phyloP scores from a whole-genome alignment of 1,284 basidiomycete genomes.

The Ustilago curta region DNA sequence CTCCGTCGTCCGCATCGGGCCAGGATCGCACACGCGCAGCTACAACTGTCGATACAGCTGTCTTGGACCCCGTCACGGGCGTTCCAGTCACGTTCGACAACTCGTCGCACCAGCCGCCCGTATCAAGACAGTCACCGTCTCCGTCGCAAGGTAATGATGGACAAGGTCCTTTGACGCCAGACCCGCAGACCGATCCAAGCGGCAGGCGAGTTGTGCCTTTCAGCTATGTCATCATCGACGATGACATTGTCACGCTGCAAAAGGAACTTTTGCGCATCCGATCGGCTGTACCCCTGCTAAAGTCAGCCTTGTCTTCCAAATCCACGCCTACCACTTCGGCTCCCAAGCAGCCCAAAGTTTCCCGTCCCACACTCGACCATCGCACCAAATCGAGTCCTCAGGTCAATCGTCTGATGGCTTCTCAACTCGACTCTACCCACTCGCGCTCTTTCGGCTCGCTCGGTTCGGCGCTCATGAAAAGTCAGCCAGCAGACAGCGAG shows the following conservation, averaged over 20 bases:
- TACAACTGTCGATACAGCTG: slow-evolving; percentile 30
- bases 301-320: slow-evolving; percentile 42
- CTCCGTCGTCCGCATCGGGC: not conserved
- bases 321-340: not conserved
- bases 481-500: not conserved
- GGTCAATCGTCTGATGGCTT: slow-evolving; percentile 39
- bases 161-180: not conserved
- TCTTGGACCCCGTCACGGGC: slow-evolving; percentile 59
- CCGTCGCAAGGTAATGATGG: not conserved
- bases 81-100: slow-evolving; percentile 52
- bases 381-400: slow-evolving; percentile 53
- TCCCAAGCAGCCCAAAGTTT: not conserved
- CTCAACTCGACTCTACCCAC: slow-evolving; percentile 12
- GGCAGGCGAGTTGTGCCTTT: slow-evolving; percentile 43
- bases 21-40: not conserved
- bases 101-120: slow-evolving; percentile 5
- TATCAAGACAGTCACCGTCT: not conserved
- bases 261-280: slow-evolving; percentile 55
- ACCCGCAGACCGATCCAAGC: slow-evolving; percentile 14
- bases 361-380: slow-evolving; percentile 39
- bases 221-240: slow-evolving; percentile 61
- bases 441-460: slow-evolving; percentile 33
- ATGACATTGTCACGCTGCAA: slow-evolving; percentile 58
- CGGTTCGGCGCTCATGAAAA: slow-evolving; percentile 17
- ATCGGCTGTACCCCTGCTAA: slow-evolving; percentile 53